Evolutionary conservation across 306 rosid species (phyloP).

Genomic region (Trichosanthes truncata): DNA sequence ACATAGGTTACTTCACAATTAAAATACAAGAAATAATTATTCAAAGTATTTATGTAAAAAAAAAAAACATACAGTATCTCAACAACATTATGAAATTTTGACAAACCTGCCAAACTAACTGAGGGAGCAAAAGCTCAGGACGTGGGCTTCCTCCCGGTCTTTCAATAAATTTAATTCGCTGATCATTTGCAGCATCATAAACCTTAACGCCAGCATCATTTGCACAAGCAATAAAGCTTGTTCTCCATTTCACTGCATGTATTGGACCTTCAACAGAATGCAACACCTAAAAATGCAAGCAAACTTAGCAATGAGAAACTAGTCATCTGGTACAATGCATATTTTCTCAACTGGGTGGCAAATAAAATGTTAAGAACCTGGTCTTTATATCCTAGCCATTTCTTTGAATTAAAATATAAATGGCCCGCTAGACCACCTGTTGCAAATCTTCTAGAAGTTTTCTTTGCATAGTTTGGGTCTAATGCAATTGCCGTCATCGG

Average conservation of each 20-base stretch:
- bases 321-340: neutral
- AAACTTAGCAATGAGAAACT: slow-evolving; percentile 12
- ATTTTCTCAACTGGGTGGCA: neutral
- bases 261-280: slow-evolving; percentile 98
- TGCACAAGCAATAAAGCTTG: slow-evolving; percentile 96
- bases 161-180: slow-evolving; percentile 87
- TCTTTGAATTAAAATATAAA: slow-evolving; percentile 70
- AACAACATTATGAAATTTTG: slow-evolving; percentile 12
- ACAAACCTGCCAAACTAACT: slow-evolving; percentile 98
- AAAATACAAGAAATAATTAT: neutral
- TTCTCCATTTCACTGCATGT: slow-evolving; percentile 93
- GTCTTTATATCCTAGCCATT: slow-evolving; percentile 89
- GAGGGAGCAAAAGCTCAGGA: slow-evolving; percentile 89
- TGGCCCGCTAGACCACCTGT: slow-evolving; percentile 98
- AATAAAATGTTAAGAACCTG: slow-evolving; percentile 46
- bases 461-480: slow-evolving; percentile 77
- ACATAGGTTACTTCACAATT: neutral
- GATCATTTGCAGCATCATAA: slow-evolving; percentile 82
- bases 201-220: slow-evolving; percentile 95
- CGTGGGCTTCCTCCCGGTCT: slow-evolving; percentile 88
- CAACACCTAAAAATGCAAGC: slow-evolving; percentile 50
- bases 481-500: slow-evolving; percentile 91
- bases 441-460: slow-evolving; percentile 73
- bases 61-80: neutral
- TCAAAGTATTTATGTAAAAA: neutral